Evolutionary conservation across 768 basidiomycete species (phyloP).

Genomic region (Rhodosporidiobolus sp.): DNA sequence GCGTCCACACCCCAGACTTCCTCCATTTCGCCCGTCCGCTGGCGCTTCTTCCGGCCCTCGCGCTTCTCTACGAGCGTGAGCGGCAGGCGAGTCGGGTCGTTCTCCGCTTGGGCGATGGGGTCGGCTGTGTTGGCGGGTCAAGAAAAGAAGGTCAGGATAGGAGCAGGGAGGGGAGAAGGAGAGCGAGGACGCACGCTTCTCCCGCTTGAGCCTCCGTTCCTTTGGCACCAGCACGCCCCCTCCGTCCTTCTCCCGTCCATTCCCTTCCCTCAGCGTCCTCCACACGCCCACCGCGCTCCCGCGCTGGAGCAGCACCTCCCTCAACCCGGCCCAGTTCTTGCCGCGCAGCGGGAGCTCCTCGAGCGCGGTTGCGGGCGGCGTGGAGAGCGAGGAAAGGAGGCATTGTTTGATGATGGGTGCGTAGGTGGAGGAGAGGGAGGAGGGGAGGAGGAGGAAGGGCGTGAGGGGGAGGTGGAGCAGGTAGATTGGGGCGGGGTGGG

Average conservation of each 20-base stretch:
- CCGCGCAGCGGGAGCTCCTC: conserved; percentile 1
- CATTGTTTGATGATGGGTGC: conserved; percentile 4
- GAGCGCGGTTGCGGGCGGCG: neutral
- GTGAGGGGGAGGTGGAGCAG: conserved; percentile 22
- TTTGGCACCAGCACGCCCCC: conserved; percentile 37
- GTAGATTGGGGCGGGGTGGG: neutral
- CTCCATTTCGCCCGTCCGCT: conserved; percentile 7
- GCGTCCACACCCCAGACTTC: conserved; percentile 3
- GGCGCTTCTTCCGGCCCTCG: conserved; percentile 13
- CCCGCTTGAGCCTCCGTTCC: conserved; percentile 43
- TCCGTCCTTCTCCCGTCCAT: conserved; percentile 5
- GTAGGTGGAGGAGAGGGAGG: conserved; percentile 8
- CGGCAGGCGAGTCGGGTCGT: neutral
- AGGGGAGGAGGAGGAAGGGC: conserved; percentile 25
- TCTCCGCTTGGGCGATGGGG: neutral
- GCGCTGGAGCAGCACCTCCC: conserved; percentile 11
- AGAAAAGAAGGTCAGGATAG: no score
- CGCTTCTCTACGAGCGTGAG: neutral
- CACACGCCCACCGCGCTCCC: conserved; percentile 39
- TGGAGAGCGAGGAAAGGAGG: neutral
- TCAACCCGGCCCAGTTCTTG: neutral
- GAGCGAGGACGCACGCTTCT: conserved; percentile 37
- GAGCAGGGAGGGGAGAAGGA: no score
- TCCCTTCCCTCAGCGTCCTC: conserved; percentile 6
- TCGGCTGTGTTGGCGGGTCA: no score